These are phyloP conservation scores for Glycine soja DNA, from an alignment of 306 rosid genomes.

Conservation along the genomic window DNA sequence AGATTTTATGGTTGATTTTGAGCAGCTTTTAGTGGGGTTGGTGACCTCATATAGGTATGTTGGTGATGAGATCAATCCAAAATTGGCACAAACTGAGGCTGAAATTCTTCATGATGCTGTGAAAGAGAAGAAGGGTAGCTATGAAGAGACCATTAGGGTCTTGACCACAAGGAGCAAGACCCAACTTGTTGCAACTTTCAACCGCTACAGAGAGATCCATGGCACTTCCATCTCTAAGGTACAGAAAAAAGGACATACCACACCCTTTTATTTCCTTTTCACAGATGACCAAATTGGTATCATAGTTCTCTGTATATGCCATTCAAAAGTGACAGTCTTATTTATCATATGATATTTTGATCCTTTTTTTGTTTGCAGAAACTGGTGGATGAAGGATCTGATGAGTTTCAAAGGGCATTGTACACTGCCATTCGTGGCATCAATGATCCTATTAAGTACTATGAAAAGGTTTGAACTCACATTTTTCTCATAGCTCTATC, in stretches of 20 bases:
- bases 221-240: constrained; percentile 78
- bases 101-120: constrained; percentile 73
- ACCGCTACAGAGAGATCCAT: constrained; percentile 61
- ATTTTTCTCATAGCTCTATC: neutral
- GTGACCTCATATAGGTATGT: constrained; percentile 59
- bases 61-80: constrained; percentile 59
- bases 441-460: constrained; percentile 72
- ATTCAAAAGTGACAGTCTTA: neutral
- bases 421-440: constrained; percentile 63
- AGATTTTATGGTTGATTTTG: constrained; percentile 22
- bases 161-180: constrained; percentile 76
- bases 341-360: neutral
- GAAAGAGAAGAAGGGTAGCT: constrained; percentile 63
- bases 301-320: neutral
- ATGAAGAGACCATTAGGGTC: constrained; percentile 75
- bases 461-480: constrained; percentile 65
- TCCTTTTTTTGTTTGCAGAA: constrained; percentile 45
- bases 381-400: constrained; percentile 58
- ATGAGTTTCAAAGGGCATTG: constrained; percentile 61
- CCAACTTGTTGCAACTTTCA: constrained; percentile 60
- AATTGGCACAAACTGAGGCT: constrained; percentile 67
- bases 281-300: no score
- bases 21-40: constrained; percentile 67
- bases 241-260: neutral
- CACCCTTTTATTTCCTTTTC: neutral